Conservation (phyloP, 805 yeast species). For the Torulaspora delbrueckii region DNA sequence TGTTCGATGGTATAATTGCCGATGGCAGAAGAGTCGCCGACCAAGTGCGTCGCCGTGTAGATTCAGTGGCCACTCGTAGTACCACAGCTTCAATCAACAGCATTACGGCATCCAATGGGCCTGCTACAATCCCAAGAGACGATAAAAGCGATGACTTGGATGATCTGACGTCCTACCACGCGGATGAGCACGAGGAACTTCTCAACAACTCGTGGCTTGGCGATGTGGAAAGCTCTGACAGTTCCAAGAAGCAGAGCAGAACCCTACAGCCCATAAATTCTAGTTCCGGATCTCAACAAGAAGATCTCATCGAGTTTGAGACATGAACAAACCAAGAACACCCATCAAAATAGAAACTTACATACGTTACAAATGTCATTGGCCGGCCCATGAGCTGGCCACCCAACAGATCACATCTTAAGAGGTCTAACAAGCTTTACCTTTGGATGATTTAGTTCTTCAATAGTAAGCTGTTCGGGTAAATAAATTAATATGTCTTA, state of each 20-base stretch:
- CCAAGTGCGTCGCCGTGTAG: slow-evolving; percentile 84
- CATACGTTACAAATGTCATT: not conserved
- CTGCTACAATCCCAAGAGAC: slow-evolving; percentile 6
- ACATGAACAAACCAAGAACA: slow-evolving; percentile 14
- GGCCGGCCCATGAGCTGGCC: not conserved
- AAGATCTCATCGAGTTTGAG: slow-evolving; percentile 33
- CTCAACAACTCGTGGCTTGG: slow-evolving; percentile 26
- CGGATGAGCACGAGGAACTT: slow-evolving; percentile 28
- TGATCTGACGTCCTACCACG: slow-evolving; percentile 30
- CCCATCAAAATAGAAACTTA: not conserved
- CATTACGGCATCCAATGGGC: slow-evolving; percentile 5
- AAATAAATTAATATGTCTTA: not conserved
- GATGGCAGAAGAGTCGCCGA: slow-evolving; percentile 91
- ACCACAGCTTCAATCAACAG: slow-evolving; percentile 23
- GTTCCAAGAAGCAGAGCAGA: slow-evolving; percentile 16
- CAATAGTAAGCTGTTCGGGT: not conserved
- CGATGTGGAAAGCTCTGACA: slow-evolving; percentile 22
- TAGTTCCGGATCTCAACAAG: slow-evolving; percentile 8
- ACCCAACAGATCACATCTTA: not conserved
- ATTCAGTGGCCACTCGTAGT: slow-evolving; percentile 48
- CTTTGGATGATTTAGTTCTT: not conserved
- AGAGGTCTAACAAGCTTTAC: too few species aligned
- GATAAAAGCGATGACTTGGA: slow-evolving; percentile 32
- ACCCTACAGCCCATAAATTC: slow-evolving; percentile 14
- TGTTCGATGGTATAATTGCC: slow-evolving; percentile 85